Evolutionary conservation across 208 protist genomes (phyloP).

Genomic region (Acanthamoeba culbertsoni): DNA sequence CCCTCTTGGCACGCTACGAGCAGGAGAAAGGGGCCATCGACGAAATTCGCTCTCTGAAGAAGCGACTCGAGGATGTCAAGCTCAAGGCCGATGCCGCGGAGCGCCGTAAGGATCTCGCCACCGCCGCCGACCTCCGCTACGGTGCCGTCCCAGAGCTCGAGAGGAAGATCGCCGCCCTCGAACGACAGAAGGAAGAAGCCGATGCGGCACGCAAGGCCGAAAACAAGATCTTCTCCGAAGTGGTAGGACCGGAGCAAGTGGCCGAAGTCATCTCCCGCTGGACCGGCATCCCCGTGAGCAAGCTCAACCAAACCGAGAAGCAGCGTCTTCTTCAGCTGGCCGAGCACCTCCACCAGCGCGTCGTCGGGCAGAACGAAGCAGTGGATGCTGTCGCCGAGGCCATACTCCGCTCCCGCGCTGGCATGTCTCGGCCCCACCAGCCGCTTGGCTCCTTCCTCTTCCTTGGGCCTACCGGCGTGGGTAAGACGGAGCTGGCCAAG

Average conservation of each 20-base stretch:
- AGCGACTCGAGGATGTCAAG: conserved; percentile 89
- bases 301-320: conserved; percentile 73
- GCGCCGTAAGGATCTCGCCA: conserved; percentile 88
- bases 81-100: conserved; percentile 89
- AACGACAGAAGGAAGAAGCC: not conserved
- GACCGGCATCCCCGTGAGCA: conserved; percentile 96
- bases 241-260: conserved; percentile 92
- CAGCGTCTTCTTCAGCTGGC: conserved; percentile 83
- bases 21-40: conserved; percentile 89
- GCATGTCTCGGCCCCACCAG: conserved; percentile 89
- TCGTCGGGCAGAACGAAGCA: conserved; percentile 96
- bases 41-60: conserved; percentile 87
- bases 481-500: conserved; percentile 96
- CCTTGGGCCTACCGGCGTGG: conserved; percentile 76
- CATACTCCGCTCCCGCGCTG: conserved; percentile 93
- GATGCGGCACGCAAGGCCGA: conserved; percentile 51
- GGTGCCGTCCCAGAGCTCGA: conserved; percentile 95
- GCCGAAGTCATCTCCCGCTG: conserved; percentile 94
- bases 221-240: conserved; percentile 75
- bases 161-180: conserved; percentile 73
- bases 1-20: conserved; percentile 82
- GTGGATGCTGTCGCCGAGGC: conserved; percentile 94
- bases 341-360: conserved; percentile 85
- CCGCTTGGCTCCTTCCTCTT: conserved; percentile 84
- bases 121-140: conserved; percentile 94